Base-by-base conservation (phyloP, 1,284 basidiomycete genomes). In the Apiotrichum laibachii region DNA sequence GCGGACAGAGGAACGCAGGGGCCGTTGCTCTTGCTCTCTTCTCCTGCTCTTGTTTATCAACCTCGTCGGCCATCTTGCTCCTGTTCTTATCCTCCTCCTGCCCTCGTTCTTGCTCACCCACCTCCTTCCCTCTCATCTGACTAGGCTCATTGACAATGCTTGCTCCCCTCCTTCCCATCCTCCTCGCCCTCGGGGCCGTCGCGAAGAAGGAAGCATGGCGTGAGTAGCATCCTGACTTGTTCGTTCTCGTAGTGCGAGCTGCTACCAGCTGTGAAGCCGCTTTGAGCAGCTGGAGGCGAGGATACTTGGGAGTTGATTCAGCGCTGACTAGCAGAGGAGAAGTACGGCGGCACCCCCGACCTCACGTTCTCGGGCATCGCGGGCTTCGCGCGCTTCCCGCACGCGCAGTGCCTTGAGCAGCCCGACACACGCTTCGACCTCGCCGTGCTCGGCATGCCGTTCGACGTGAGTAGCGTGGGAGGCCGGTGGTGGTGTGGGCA, bases 401-500 rank as follows among this genome's bases (percentile, higher is more conserved):
- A 71, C 56, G 53, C 59, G 11, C 67, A 65, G 39, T 78, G 76
- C 56, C 67, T 79, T 19, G 70, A 75, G 53, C 56, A 71, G 50
- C 66, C 67, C 0, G 68, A 64, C 11, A 81, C 73, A 57, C 74
- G 84, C 51, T 75, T 73, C 37, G 78, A 79, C 60, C 67, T 79
- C 42, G 78, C 75, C 5, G 50, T 79, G 15, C 52, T 79, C 11
- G 75, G 75, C 22, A 63, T 77, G 31, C 77, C 77, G 0, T 78
- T 75, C 55, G 77, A 78, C 58, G 73, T 72, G 48, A 48, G 74
- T 65, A 13, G 9, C 22, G 16, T 10, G 47, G 13, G 7, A 6
- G 16, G 31, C 0, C 15, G 16, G 31, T 5, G 15, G 31, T 7
- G 13, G 1, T 16, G 18, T 15, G 6, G 18, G n/a, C n/a, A n/a